Percentiles rank a stretch among this genome's conserved stretches.
These are phyloP conservation scores for Diplogelasinospora grovesii DNA, from an alignment of 495 filamentous ascomycete genomes.

Conservation along the genomic window DNA sequence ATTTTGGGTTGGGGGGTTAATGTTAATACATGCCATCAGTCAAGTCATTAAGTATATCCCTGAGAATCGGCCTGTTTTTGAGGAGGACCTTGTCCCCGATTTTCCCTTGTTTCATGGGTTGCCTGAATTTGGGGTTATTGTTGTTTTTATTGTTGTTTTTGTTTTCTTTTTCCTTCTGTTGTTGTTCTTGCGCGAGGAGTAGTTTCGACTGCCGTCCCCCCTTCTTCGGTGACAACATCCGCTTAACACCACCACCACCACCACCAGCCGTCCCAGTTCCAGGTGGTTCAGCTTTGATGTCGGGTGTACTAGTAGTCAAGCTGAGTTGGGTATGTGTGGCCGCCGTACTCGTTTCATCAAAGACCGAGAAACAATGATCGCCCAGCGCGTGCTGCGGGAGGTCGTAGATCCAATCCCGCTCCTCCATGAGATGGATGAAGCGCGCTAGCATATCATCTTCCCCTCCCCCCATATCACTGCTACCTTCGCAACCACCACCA, in stretches of 20 bases:
- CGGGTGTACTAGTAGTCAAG: no score
- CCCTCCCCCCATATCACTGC: no score
- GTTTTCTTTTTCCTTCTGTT: not conserved
- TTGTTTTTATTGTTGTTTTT: constrained; percentile 13
- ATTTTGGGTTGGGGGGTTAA: no score
- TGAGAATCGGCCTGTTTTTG: constrained; percentile 34
- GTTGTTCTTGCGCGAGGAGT: no score
- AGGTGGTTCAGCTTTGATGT: no score
- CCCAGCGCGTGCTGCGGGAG: constrained; percentile 55
- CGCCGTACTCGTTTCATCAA: not conserved
- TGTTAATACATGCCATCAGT: constrained; percentile 19
- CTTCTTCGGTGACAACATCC: not conserved
- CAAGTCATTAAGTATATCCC: constrained; percentile 46
- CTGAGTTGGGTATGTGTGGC: not conserved
- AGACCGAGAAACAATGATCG: constrained; percentile 56
- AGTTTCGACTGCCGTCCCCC: not conserved
- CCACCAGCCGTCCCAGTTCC: not conserved
- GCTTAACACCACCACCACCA: not conserved
- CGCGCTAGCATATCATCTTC: constrained; percentile 69
- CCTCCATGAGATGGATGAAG: constrained; percentile 71
- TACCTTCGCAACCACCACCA: constrained; percentile 9
- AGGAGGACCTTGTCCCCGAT: constrained; percentile 32
- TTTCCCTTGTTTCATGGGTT: constrained; percentile 26
- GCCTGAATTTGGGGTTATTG: constrained; percentile 22
- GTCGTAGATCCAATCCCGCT: constrained; percentile 67